phyloP scores from a whole-genome alignment of 345 rosid genomes.

The Microthlaspi erraticum region DNA sequence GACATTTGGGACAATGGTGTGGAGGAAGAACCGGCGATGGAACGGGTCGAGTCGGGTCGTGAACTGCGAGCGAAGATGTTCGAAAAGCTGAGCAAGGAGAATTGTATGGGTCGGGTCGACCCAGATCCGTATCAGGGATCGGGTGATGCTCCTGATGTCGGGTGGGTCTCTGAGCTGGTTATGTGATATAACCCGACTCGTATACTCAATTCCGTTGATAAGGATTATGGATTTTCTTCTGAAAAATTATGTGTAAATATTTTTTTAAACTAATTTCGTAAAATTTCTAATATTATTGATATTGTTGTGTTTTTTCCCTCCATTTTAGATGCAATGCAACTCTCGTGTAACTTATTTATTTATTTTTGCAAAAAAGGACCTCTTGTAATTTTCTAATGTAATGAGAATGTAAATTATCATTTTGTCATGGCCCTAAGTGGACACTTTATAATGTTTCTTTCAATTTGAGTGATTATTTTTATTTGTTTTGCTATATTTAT shows the following conservation, averaged over 20 bases:
- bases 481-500: background rate
- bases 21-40: constrained; percentile 79
- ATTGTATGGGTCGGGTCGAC: constrained; percentile 45
- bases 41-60: constrained; percentile 90
- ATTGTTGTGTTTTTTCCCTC: background rate
- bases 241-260: constrained; percentile 18
- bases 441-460: constrained; percentile 11
- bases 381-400: constrained; percentile 23
- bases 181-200: constrained; percentile 40
- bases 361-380: no score
- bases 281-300: constrained; percentile 3
- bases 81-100: constrained; percentile 71
- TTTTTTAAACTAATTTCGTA: constrained; percentile 29
- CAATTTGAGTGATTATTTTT: background rate
- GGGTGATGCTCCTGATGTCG: constrained; percentile 57
- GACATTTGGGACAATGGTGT: constrained; percentile 58
- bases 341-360: no score
- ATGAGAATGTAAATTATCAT: constrained; percentile 32
- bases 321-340: no score
- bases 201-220: background rate
- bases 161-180: constrained; percentile 84
- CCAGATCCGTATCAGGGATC: constrained; percentile 15
- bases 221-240: background rate
- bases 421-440: constrained; percentile 4
- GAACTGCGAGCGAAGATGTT: constrained; percentile 67